Percentiles rank a stretch among this genome's conserved stretches.
Evolutionary conservation across 2,329 filamentous ascomycete genomes (phyloP).

Genomic region (Verticillium nonalfalfae): DNA sequence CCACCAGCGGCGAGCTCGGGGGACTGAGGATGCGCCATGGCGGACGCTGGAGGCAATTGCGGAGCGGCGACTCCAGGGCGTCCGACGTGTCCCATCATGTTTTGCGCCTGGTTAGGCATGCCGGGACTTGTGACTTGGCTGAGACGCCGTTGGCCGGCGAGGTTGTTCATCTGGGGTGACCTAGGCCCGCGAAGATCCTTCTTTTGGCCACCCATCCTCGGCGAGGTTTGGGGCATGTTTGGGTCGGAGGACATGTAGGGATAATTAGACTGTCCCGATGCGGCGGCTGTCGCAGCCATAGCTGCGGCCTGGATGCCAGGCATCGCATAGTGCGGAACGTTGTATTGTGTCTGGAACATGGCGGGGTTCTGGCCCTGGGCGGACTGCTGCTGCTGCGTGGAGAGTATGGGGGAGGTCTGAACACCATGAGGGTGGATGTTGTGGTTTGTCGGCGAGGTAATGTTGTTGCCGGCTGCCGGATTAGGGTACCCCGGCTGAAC

Average conservation of each 20-base stretch:
- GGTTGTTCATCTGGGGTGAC: constrained; percentile 66
- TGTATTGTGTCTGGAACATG: constrained; percentile 76
- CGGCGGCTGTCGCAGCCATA: constrained; percentile 86
- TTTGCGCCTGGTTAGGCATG: constrained; percentile 60
- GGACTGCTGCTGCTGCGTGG: constrained; percentile 71
- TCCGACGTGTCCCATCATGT: constrained; percentile 65
- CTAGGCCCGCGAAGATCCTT: constrained; percentile 65
- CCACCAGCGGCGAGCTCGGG: constrained; percentile 69
- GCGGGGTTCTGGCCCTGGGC: constrained; percentile 60
- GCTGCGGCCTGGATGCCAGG: constrained; percentile 82
- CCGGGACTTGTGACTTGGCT: constrained; percentile 73
- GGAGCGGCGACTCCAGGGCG: constrained; percentile 49
- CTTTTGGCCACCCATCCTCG: constrained; percentile 70
- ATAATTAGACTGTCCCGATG: constrained; percentile 67
- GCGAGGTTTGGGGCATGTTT: constrained; percentile 64
- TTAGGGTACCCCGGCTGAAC: constrained; percentile 57
- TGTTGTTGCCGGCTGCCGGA: constrained; percentile 47
- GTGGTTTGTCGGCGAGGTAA: constrained; percentile 68
- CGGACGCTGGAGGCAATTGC: constrained; percentile 55
- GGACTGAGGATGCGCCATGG: constrained; percentile 65
- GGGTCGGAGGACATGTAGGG: constrained; percentile 68
- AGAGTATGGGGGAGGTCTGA: constrained; percentile 74
- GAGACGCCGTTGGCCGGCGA: constrained; percentile 57
- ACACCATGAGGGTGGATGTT: constrained; percentile 60
- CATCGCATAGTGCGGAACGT: constrained; percentile 74